Evolutionary conservation across 306 rosid genomes (phyloP).

Genomic region (Gillenia trifoliata): DNA sequence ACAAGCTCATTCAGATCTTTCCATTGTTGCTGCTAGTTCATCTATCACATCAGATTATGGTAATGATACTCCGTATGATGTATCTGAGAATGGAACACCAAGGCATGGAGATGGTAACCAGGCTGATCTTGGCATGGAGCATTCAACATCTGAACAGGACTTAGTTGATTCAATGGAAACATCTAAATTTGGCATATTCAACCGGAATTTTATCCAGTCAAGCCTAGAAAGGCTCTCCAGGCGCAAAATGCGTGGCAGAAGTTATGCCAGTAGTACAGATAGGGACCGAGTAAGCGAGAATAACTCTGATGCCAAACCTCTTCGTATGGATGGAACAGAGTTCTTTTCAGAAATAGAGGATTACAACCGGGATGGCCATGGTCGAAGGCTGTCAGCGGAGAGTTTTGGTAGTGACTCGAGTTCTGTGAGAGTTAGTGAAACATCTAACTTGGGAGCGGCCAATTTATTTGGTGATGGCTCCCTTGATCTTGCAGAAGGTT

Average conservation of each 20-base stretch:
- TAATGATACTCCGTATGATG: slow-evolving; percentile 48
- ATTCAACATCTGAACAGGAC: slow-evolving; percentile 31
- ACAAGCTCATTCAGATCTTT: slow-evolving; percentile 41
- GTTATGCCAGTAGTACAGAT: slow-evolving; percentile 5
- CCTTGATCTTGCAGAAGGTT: slow-evolving; percentile 29
- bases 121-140: slow-evolving; percentile 39
- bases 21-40: slow-evolving; percentile 36
- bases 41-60: slow-evolving; percentile 48
- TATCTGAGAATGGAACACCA: slow-evolving; percentile 57
- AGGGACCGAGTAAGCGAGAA: slow-evolving; percentile 26
- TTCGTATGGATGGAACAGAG: slow-evolving; percentile 62
- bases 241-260: slow-evolving; percentile 14
- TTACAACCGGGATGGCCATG: slow-evolving; percentile 34
- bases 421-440: slow-evolving; percentile 33
- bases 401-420: slow-evolving; percentile 49
- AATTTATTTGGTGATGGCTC: slow-evolving; percentile 31
- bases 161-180: slow-evolving; percentile 27
- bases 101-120: slow-evolving; percentile 31
- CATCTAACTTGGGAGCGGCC: slow-evolving; percentile 26
- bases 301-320: slow-evolving; percentile 28
- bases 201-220: slow-evolving; percentile 28
- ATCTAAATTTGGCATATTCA: slow-evolving; percentile 27
- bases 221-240: slow-evolving; percentile 21
- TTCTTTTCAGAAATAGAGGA: slow-evolving; percentile 35
- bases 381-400: slow-evolving; percentile 42